Evolutionary conservation across 139 green algal genomes (phyloP).

Genomic region (Auxenochlorella protothecoides): DNA sequence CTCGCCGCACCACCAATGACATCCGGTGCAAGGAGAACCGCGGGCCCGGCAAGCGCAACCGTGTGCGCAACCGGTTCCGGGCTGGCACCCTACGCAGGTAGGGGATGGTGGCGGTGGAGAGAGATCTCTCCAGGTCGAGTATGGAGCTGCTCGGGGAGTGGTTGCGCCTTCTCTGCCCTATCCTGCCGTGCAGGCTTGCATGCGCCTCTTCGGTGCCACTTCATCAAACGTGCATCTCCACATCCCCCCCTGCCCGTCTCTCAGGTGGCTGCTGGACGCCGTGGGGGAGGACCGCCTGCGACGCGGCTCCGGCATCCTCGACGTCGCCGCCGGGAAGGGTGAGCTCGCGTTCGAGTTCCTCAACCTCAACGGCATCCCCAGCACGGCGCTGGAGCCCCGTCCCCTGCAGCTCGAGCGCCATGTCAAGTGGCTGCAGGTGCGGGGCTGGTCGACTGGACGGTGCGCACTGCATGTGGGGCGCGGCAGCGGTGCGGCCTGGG

Average conservation of each 20-base stretch:
- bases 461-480: background rate
- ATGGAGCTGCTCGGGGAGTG: no score
- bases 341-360: slow-evolving; percentile 44
- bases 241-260: background rate
- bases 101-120: background rate
- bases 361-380: slow-evolving; percentile 29
- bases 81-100: slow-evolving; percentile 24
- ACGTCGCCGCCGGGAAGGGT: slow-evolving; percentile 41
- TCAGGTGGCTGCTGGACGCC: slow-evolving; percentile 35
- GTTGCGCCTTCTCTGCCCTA: no score
- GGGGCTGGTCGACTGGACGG: background rate
- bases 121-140: no score
- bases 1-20: background rate
- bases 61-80: slow-evolving; percentile 18
- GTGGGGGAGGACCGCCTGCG: slow-evolving; percentile 20
- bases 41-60: slow-evolving; percentile 9
- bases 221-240: no score
- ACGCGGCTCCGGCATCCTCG: slow-evolving; percentile 29
- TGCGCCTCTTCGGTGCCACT: no score
- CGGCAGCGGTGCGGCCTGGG: background rate
- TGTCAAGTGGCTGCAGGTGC: slow-evolving; percentile 14
- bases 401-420: slow-evolving; percentile 22
- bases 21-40: slow-evolving; percentile 1
- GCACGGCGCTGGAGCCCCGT: slow-evolving; percentile 38
- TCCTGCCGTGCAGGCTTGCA: no score